Percentiles rank a stretch among this genome's conserved stretches.
Evolutionary conservation across 2,329 filamentous ascomycete species (phyloP).

Genomic region (Paradendryphiella salina): DNA sequence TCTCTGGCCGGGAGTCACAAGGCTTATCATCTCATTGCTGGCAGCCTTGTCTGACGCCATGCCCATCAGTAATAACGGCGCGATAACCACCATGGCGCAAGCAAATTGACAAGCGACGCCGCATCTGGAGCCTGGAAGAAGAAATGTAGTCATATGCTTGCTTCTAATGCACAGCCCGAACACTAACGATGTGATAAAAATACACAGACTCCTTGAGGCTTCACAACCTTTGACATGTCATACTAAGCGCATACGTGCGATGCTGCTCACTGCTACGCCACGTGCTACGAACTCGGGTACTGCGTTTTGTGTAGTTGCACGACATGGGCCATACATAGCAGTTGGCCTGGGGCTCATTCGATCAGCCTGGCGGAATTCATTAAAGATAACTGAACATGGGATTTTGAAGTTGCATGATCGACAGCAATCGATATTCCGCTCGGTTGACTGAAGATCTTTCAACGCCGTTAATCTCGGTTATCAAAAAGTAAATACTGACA

Average conservation of each 20-base stretch:
- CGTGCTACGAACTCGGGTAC: slow-evolving; percentile 2
- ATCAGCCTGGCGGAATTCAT: not conserved
- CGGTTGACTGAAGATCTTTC: not conserved
- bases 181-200: slow-evolving; percentile 1
- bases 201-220: not conserved
- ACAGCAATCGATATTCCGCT: not conserved
- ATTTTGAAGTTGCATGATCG: not conserved
- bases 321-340: not conserved
- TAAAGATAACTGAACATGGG: not conserved
- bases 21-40: not conserved
- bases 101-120: not conserved
- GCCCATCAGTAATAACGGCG: not conserved
- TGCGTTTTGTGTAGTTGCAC: not conserved
- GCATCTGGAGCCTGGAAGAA: not conserved
- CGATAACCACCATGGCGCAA: not conserved
- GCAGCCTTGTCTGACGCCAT: not conserved
- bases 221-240: not conserved
- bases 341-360: not conserved
- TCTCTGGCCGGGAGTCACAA: not conserved
- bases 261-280: slow-evolving; percentile 3
- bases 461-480: no score
- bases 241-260: not conserved
- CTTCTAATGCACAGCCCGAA: not conserved
- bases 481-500: no score
- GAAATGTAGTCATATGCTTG: not conserved